phyloP scores from a whole-genome alignment of 1,139 yeast genomes.

The Pichia sp. region DNA sequence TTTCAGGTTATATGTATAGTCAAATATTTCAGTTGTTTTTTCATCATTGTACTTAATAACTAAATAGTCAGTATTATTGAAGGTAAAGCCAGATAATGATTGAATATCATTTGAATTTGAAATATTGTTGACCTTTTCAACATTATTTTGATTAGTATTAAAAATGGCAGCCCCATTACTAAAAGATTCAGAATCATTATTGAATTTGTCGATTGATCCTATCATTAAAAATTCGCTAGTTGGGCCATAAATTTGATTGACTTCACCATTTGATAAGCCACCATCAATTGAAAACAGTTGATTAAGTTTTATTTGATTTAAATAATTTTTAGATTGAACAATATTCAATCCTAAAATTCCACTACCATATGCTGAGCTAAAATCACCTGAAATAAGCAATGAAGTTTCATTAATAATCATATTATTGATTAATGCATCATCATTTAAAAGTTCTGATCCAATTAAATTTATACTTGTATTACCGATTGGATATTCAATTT shows the following conservation, averaged over 20 bases:
- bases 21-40: constrained; percentile 33
- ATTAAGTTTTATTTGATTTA: constrained; percentile 12
- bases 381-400: constrained; percentile 44
- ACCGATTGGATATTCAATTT: constrained; percentile 37
- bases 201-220: constrained; percentile 34
- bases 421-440: constrained; percentile 37
- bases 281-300: constrained; percentile 26
- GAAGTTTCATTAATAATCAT: constrained; percentile 29
- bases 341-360: constrained; percentile 30
- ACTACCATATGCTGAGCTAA: constrained; percentile 35
- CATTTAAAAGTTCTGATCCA: constrained; percentile 41
- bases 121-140: constrained; percentile 32
- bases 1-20: constrained; percentile 34
- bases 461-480: constrained; percentile 62
- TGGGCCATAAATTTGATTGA: constrained; percentile 20
- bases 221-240: constrained; percentile 29
- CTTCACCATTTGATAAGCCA: constrained; percentile 35
- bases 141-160: background rate
- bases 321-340: constrained; percentile 6
- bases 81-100: constrained; percentile 30
- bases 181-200: constrained; percentile 10
- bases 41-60: constrained; percentile 32
- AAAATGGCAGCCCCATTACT: constrained; percentile 7
- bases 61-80: constrained; percentile 35
- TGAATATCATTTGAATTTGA: constrained; percentile 35